Percentiles rank a stretch among this genome's conserved stretches.
These are phyloP conservation scores for Aspergillus vadensis DNA, from an alignment of 2,329 filamentous ascomycete genomes.

Conservation along the genomic window DNA sequence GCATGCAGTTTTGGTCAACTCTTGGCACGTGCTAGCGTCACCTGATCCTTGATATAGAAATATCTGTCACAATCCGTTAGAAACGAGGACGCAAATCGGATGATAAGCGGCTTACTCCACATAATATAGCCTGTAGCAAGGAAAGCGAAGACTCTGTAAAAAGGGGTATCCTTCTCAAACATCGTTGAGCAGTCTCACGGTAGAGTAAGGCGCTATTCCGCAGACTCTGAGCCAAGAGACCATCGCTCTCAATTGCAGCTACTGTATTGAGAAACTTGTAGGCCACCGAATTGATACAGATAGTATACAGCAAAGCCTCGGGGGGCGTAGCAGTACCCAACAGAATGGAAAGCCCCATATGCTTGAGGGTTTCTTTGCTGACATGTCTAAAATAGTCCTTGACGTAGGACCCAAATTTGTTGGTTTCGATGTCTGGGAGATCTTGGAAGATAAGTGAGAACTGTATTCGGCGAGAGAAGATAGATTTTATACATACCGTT, in stretches of 20 bases:
- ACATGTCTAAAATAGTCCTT: slow-evolving; percentile 26
- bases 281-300: slow-evolving; percentile 24
- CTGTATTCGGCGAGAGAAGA: too few species aligned
- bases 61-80: slow-evolving; percentile 1
- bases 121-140: slow-evolving; percentile 20
- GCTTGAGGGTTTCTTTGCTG: slow-evolving; percentile 18
- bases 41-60: slow-evolving; percentile 27
- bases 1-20: slow-evolving; percentile 24
- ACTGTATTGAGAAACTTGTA: slow-evolving; percentile 26
- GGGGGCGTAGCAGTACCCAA: slow-evolving; percentile 7
- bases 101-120: slow-evolving; percentile 11
- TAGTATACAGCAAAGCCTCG: slow-evolving; percentile 20
- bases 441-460: too few species aligned
- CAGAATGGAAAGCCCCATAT: slow-evolving; percentile 23
- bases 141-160: slow-evolving; percentile 14
- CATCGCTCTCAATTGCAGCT: slow-evolving; percentile 6
- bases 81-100: background rate
- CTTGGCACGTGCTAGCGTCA: slow-evolving; percentile 19
- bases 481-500: too few species aligned
- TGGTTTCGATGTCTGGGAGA: slow-evolving; percentile 19
- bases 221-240: slow-evolving; percentile 11
- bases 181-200: slow-evolving; percentile 15
- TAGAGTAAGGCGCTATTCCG: slow-evolving; percentile 12
- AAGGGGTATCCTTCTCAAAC: slow-evolving; percentile 21
- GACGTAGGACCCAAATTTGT: slow-evolving; percentile 22